Conservation (phyloP, 169 alveolate genomes). For the Plasmodium ovale region DNA sequence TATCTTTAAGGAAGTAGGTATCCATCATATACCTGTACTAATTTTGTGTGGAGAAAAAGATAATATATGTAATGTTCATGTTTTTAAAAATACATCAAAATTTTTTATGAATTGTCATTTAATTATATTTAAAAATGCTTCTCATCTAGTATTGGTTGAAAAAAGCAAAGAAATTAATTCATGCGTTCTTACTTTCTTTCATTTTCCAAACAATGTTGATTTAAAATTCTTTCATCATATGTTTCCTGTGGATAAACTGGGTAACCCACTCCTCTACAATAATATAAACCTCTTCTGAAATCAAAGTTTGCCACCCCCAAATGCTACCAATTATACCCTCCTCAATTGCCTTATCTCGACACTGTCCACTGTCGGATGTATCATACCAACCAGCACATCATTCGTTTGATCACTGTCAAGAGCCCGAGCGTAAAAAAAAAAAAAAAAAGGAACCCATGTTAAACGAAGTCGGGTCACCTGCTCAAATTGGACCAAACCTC, state of each 20-base stretch:
- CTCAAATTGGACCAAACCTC: too few relatives aligned
- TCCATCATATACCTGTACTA: conserved; percentile 42
- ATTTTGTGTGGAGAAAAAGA: conserved; percentile 71
- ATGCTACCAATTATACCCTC: too few relatives aligned
- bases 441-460: too few relatives aligned
- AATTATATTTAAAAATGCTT: conserved; percentile 70
- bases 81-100: conserved; percentile 51
- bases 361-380: too few relatives aligned
- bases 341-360: too few relatives aligned
- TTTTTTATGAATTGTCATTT: conserved; percentile 59
- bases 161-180: conserved; percentile 42
- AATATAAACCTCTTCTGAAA: too few relatives aligned
- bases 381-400: too few relatives aligned
- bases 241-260: conserved; percentile 44
- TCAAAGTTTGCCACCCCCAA: too few relatives aligned
- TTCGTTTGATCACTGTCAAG: too few relatives aligned
- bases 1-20: conserved; percentile 80
- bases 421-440: too few relatives aligned
- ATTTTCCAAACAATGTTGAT: conserved; percentile 46
- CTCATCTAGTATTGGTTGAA: conserved; percentile 67
- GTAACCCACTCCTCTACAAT: too few relatives aligned
- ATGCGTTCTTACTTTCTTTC: conserved; percentile 55
- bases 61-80: conserved; percentile 54
- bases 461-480: too few relatives aligned
- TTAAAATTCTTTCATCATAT: conserved; percentile 36